Evolutionary conservation across 169 alveolate species (phyloP), one percentile per base, ranked within the genome.

Genomic region (Eimeria zaria): DNA sequence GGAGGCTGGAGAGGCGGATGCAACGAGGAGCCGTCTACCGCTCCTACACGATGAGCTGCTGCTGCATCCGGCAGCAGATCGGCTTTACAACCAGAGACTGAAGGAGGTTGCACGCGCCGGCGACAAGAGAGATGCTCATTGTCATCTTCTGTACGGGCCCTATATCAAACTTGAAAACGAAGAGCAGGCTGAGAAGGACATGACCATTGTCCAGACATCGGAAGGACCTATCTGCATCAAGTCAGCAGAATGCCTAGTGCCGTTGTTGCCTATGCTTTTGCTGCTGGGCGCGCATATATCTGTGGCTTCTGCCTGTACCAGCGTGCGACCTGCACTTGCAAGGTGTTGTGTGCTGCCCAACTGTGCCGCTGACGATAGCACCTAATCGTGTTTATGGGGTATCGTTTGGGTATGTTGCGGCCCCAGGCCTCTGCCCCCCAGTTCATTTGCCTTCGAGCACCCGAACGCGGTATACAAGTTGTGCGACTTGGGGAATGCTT

Each of bases 401-500:
- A 16, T 36, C 64, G n/a, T 51, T 62, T 73, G 39, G 73, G 36
- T 18, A 51, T 39, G 91, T 4, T 67, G 48, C 88, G 22, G 62
- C 12, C 30, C 6, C 89, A 94, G 96, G 95, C 95, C 96, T 27
- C 53, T 88, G 62, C 97, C 93, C 24, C 93, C 93, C 20, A 87
- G 80, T 30, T 80, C 95, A n/a, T 95, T 55, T 73, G 74, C 94
- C 58, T 98, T 98, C 85, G 96, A 97, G 69, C 97, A 97, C 60
- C 98, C 96, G 58, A 97, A 95, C 48, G 97, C 99, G 3, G 97
- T 97, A 62, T 98, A 95, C 96, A 99, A 99, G 97, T 99, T 99
- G 16, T 99, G 99, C 89, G 99, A 99, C 98, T 98, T 99, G 95
- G 99, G 99, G 5, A 99, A 99, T 97, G 99, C 99, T 53, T 99